Base-by-base conservation (phyloP, 495 filamentous ascomycete genomes). In the Thozetella sp. region DNA sequence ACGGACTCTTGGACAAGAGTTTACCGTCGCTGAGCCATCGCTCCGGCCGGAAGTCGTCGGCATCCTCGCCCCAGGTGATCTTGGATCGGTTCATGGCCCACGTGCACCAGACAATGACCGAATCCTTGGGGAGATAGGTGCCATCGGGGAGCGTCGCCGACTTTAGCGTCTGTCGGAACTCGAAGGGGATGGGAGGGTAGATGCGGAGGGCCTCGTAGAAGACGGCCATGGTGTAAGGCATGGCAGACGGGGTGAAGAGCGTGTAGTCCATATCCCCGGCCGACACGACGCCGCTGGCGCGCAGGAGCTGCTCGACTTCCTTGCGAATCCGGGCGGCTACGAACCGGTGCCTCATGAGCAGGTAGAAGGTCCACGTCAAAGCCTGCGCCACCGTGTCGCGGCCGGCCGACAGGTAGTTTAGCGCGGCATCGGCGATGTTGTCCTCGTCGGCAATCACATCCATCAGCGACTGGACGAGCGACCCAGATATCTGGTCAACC, bases 371-470 rank as follows among this genome's bases (percentile, higher is more conserved):
- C 85, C 85, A 88, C 9, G 84, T 86, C 10, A 88, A 67, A 0
- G 83, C 83, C 63, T 88, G 85, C 10, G 83, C 85, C 19, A 82
- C 84, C 0, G 85, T 88, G 67, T 88, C 85, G 57, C 85, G 67
- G 25, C 84, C 81, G 10, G 84, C 85, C 23, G 83, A 85, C 6
- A 86, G 76, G 58, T 85, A 88, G 53, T 84, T 88, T 23, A 88
- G 71, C 2, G 84, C 85, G 11, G 85, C 82, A 67, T 88, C 84
- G 22, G 83, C 80, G 25, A 85, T 80, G 12, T 79, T 67, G 17
- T 72, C 56, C 46, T 80, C 67, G 63, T 84, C 73, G 20, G 66
- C 64, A 25, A 88, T 80, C 15, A 79, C 71, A 37, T 83, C 80
- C 17, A 88, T 71, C 11, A 88, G 66, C 1, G 82, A 85, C 20